A percentile compares a stretch with the other conserved stretches of the same genome.
phyloP scores from a whole-genome alignment of 2,329 filamentous ascomycete genomes.

The Aspergillus costaricaensis region DNA sequence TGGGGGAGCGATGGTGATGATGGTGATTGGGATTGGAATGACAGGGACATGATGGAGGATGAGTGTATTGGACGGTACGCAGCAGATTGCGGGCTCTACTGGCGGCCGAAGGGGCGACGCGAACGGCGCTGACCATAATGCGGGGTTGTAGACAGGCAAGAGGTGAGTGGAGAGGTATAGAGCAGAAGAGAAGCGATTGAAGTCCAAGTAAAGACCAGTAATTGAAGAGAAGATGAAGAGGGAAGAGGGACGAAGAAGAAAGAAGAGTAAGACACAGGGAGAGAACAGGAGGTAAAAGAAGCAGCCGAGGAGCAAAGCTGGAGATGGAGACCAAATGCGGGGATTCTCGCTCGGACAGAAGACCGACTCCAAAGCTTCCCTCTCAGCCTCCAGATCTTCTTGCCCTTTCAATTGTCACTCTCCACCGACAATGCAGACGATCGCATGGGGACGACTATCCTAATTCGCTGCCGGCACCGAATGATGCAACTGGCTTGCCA shows the following conservation, averaged over 20 bases:
- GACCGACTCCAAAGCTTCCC: neutral
- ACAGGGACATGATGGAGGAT: slow-evolving; percentile 86
- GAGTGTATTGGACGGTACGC: slow-evolving; percentile 86
- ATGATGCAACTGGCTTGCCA: neutral
- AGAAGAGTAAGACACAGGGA: neutral
- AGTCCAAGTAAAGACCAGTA: neutral
- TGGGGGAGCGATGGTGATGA: slow-evolving; percentile 66
- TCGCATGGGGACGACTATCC: neutral
- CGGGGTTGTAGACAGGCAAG: neutral
- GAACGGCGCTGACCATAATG: slow-evolving; percentile 44
- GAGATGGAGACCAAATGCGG: slow-evolving; percentile 9
- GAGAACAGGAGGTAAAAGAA: slow-evolving; percentile 6
- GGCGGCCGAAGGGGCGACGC: slow-evolving; percentile 50
- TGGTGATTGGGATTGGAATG: slow-evolving; percentile 86
- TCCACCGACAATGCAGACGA: neutral
- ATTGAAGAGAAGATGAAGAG: neutral
- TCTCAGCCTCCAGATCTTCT: neutral
- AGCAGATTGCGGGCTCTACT: slow-evolving; percentile 62
- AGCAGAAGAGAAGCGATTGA: neutral
- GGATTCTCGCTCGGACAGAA: slow-evolving; percentile 9
- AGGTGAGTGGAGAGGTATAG: neutral
- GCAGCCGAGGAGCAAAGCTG: neutral
- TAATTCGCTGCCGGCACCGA: neutral
- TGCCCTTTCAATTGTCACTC: neutral
- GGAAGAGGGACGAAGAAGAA: neutral